phyloP scores from a whole-genome alignment of 495 filamentous ascomycete genomes.

The Talaromyces adpressus region DNA sequence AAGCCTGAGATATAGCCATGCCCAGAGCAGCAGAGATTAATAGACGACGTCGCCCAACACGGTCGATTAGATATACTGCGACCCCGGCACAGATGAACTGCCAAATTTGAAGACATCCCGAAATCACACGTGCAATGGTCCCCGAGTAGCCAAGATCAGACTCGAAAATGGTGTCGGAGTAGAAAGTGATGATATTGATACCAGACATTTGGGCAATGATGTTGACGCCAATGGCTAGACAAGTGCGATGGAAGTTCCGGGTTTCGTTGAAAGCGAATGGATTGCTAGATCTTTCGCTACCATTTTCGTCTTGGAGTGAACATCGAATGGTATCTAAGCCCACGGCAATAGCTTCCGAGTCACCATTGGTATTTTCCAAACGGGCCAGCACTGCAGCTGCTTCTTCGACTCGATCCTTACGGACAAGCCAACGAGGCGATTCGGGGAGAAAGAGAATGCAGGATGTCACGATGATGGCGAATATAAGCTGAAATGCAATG shows the following conservation, averaged over 20 bases:
- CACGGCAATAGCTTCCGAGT: constrained; percentile 43
- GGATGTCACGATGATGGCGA: constrained; percentile 45
- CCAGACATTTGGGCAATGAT: constrained; percentile 22
- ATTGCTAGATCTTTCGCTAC: constrained; percentile 14
- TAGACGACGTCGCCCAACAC: constrained; percentile 32
- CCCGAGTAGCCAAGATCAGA: constrained; percentile 13
- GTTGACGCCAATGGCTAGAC: constrained; percentile 18
- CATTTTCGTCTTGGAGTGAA: constrained; percentile 53
- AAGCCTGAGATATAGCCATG: constrained; percentile 52
- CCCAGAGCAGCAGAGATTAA: constrained; percentile 58
- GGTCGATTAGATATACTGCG: constrained; percentile 21
- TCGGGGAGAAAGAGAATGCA: constrained; percentile 53
- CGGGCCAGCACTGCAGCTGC: constrained; percentile 49
- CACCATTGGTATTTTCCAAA: constrained; percentile 37
- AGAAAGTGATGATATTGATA: constrained; percentile 24
- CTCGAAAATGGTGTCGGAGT: constrained; percentile 19
- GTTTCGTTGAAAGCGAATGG: constrained; percentile 25
- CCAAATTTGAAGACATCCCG: constrained; percentile 22
- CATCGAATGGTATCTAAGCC: constrained; percentile 60
- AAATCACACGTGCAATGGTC: constrained; percentile 17
- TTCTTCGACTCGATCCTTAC: constrained; percentile 49
- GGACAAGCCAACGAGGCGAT: constrained; percentile 58
- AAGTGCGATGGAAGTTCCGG: constrained; percentile 20
- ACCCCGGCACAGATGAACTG: constrained; percentile 19
- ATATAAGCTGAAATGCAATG: constrained; percentile 54